Percentiles rank a stretch among this genome's conserved stretches.
Conservation (phyloP, 352 stramenopile genomes). For the Pythium rishiriense region DNA sequence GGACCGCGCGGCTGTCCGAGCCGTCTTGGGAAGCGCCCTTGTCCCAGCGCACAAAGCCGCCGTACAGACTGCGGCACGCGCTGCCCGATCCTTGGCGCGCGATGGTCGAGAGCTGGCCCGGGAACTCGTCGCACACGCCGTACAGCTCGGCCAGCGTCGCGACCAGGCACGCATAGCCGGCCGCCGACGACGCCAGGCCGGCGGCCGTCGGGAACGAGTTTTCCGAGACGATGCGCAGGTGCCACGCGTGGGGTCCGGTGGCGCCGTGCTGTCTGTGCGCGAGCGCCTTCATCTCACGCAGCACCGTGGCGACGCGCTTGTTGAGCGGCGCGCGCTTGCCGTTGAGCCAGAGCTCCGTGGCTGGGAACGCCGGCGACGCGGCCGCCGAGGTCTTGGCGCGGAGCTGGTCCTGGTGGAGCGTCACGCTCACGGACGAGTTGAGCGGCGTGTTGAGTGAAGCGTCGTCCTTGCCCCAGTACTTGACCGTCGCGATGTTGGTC, state of each 20-base stretch:
- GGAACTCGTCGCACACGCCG: slow-evolving; percentile 83
- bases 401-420: slow-evolving; percentile 94
- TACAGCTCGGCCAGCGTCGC: slow-evolving; percentile 90
- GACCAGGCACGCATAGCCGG: slow-evolving; percentile 96
- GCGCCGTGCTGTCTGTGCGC: slow-evolving; percentile 25
- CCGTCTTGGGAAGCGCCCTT: slow-evolving; percentile 83
- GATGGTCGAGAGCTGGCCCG: slow-evolving; percentile 90
- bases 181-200: slow-evolving; percentile 96
- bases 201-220: slow-evolving; percentile 99
- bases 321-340: slow-evolving; percentile 82
- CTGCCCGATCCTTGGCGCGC: slow-evolving; percentile 95
- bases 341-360: slow-evolving; percentile 97
- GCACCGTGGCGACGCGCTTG: slow-evolving; percentile 80
- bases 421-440: slow-evolving; percentile 97
- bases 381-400: slow-evolving; percentile 94
- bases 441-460: slow-evolving; percentile 94
- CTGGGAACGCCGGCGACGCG: slow-evolving; percentile 60
- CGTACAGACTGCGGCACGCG: slow-evolving; percentile 95
- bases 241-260: slow-evolving; percentile 21
- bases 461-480: slow-evolving; percentile 98
- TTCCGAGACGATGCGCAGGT: slow-evolving; percentile 93
- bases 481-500: slow-evolving; percentile 98
- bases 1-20: slow-evolving; percentile 60
- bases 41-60: slow-evolving; percentile 97
- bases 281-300: slow-evolving; percentile 66